Evolutionary conservation across 352 stramenopile genomes (phyloP), one percentile per base, ranked within the genome.

Genomic region (Phytopythium montanum): DNA sequence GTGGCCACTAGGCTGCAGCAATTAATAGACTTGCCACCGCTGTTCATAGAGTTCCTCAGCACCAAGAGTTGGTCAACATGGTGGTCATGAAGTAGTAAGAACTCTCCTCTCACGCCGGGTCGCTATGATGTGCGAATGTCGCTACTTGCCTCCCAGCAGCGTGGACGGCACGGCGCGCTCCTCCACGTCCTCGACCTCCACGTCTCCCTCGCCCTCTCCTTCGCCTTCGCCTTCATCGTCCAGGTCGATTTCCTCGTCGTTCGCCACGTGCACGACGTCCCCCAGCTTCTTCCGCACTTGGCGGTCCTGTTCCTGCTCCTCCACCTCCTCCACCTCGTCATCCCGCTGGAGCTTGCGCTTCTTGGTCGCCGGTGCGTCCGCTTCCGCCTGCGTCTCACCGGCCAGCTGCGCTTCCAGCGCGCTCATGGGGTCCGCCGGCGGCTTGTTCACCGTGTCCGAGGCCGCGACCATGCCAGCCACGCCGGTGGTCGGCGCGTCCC

Each of bases 181-280:
- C 64, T 89, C 80, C 41, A 88, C 66, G 8, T 85, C 69, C 3
- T 39, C 58, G 29, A 67, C 46, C 29, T 59, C 46, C 28, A 65
- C 64, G 45, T 64, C 59, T 33, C 66, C 63, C 23, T 79, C 71
- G 16, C 85, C 71, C 14, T 87, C 76, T 1, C 95, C 83, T n/a
- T 3, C 71, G 19, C 87, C 76, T 2, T 87, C 72, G 13, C 85
- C 83, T 60, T 95, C 83, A 50, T 96, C 87, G 53, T 98, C 94
- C 49, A 98, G 72, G 50, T 98, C 90, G 60, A 98, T 98, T 59
- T 98, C 94, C 79, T 97, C 90, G 59, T 92, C 87, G 55, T 94
- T 94, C 21, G 65, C 55, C 50, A 92, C 73, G 31, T 85, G 75
- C 26, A 95, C 85, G 8, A 48, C 33, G 23, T 58, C 52, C 45